Conservation (phyloP, 106 monocot genomes). For the Dioscorea alata region DNA sequence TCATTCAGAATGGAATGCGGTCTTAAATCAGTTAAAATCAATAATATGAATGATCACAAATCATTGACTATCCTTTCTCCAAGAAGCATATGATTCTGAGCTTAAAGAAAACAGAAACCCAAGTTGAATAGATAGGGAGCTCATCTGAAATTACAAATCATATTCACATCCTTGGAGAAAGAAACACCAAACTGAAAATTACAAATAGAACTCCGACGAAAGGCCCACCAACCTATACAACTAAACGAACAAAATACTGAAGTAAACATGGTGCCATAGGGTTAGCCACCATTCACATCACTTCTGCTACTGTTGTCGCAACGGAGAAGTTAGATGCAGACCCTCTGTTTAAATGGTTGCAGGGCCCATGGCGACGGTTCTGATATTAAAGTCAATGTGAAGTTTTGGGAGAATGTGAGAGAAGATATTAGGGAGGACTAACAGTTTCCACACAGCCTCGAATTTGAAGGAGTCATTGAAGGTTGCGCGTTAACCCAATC, state of each 20-base stretch:
- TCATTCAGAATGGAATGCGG: no score
- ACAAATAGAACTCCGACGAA: neutral
- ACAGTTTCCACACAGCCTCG: neutral
- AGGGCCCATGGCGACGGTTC: neutral
- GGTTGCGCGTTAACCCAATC: constrained; percentile 42
- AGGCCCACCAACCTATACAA: constrained; percentile 36
- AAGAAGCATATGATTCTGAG: no score
- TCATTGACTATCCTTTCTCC: no score
- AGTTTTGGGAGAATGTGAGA: neutral
- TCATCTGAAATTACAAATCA: constrained; percentile 18
- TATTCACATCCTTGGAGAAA: constrained; percentile 41
- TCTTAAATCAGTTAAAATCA: no score
- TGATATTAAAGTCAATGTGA: constrained; percentile 4
- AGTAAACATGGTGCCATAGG: neutral
- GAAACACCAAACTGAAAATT: neutral
- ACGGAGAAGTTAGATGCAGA: constrained; percentile 2
- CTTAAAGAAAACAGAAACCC: no score
- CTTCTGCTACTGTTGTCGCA: neutral
- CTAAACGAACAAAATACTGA: constrained; percentile 3
- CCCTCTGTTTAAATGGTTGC: neutral
- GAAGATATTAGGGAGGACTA: neutral
- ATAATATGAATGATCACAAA: no score
- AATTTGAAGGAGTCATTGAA: constrained; percentile 22
- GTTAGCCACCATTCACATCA: neutral
- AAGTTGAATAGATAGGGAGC: no score